Evolutionary conservation across 1,139 yeast genomes (phyloP), one percentile per base, ranked within the genome.

Genomic region (Trichomonascaceae sp.): DNA sequence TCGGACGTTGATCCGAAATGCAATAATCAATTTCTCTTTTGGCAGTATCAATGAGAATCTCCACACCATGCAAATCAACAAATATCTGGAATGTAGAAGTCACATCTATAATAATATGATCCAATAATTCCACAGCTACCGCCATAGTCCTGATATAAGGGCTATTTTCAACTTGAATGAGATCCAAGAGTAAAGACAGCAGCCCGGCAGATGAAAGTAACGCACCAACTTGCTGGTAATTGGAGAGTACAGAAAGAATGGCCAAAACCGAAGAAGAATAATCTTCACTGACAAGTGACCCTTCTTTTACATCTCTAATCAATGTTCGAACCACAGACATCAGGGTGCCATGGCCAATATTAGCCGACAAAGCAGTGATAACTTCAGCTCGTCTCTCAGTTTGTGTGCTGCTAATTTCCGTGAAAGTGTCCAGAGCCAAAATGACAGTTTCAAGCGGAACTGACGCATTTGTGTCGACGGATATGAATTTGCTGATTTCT

Each of bases 281-380:
- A 39, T 61, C 65, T 48, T 67, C 70, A 50, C 70, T 68, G n/a
- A 67, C 60, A 43, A 68, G 70, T 36, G 70, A 74, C 2, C 73
- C 72, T 2, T 66, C 63, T 47, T 70, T 67, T 5, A 82, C 68
- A 50, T 78, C 75, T 57, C 80, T 79, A 54, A 81, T 74, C 24
- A 88, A 79, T 51, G 75, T 75, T 58, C 95, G 78, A 44, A 91
- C 70, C 48, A 85, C 78, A 63, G 87, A 91, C 72, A 85, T 87
- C 46, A 91, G 66, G 7, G 83, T 71, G 0, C 98, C 98, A 68
- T 91, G 96, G 55, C 84, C 83, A 41, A 91, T 90, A 65, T 89
- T 89, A 4, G 95, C 97, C n/a, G 95, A 89, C 61, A 90, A 71
- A n/a, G 89, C 83, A 57, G 89, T 77, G 54, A 90, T 77, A 39